A percentile compares a stretch with the other conserved stretches of the same genome.
Conservation (phyloP, 116 monocot species). For the Zostera marina region DNA sequence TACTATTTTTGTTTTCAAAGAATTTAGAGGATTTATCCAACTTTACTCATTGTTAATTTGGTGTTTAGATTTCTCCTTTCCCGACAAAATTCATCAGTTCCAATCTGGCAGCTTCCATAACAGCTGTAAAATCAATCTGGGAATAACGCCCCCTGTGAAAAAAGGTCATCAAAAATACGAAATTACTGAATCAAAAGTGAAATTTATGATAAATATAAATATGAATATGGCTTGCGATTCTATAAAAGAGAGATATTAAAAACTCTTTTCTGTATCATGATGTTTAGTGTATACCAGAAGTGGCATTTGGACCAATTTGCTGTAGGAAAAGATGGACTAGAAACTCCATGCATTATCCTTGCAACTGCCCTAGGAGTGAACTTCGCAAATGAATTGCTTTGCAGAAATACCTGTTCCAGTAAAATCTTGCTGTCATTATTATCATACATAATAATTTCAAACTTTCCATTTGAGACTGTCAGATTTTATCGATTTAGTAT, state of each 20-base stretch:
- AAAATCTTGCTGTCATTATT: not conserved
- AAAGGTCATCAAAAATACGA: not conserved
- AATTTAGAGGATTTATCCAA: too few species aligned
- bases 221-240: not conserved
- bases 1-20: too few species aligned
- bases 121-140: conserved; percentile 53
- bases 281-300: conserved; percentile 53
- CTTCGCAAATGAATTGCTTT: conserved; percentile 57
- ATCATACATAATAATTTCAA: not conserved
- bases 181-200: not conserved
- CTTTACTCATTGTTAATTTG: not conserved
- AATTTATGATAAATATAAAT: too few species aligned
- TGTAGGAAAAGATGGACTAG: conserved; percentile 85
- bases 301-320: conserved; percentile 69
- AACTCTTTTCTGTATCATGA: not conserved
- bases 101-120: conserved; percentile 73
- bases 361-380: conserved; percentile 91
- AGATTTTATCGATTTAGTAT: not conserved
- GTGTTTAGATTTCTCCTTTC: conserved; percentile 20
- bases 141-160: conserved; percentile 65
- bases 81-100: conserved; percentile 54
- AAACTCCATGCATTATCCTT: conserved; percentile 92
- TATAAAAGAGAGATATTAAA: not conserved
- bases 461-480: too few species aligned
- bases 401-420: conserved; percentile 70